Evolutionary conservation across 345 rosid genomes (phyloP).

Genomic region (Dimocarpus longan): DNA sequence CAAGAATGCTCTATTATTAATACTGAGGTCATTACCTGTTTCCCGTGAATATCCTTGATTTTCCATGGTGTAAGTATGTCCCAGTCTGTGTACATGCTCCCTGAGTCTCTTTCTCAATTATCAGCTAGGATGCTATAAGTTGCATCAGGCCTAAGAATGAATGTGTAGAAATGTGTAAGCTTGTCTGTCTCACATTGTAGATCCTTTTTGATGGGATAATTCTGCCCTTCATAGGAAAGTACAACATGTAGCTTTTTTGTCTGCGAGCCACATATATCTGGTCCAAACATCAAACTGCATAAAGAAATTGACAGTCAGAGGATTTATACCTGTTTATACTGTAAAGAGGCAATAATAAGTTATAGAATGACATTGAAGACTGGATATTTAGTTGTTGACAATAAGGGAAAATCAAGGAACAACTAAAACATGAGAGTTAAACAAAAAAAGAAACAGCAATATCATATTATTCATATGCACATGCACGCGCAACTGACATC

Average conservation of each 20-base stretch:
- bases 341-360: too few relatives aligned
- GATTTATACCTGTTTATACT: too few relatives aligned
- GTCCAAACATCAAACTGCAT: slow-evolving; percentile 56
- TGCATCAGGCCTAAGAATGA: slow-evolving; percentile 56
- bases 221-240: slow-evolving; percentile 54
- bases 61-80: slow-evolving; percentile 52
- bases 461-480: too few relatives aligned
- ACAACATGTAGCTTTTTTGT: slow-evolving; percentile 52
- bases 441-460: too few relatives aligned
- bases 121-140: slow-evolving; percentile 44
- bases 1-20: too few relatives aligned
- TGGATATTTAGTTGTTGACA: too few relatives aligned
- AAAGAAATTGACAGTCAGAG: not conserved
- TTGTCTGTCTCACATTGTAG: slow-evolving; percentile 54
- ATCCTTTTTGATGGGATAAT: slow-evolving; percentile 49
- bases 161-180: slow-evolving; percentile 53
- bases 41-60: slow-evolving; percentile 41
- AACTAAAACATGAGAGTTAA: too few relatives aligned
- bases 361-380: too few relatives aligned
- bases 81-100: slow-evolving; percentile 57
- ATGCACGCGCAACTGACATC: too few relatives aligned
- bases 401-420: too few relatives aligned
- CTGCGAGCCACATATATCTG: slow-evolving; percentile 53
- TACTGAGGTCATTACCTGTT: slow-evolving; percentile 34
- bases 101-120: slow-evolving; percentile 52